phyloP scores from a whole-genome alignment of 2,329 filamentous ascomycete genomes.

The Didymellaceae sp. region DNA sequence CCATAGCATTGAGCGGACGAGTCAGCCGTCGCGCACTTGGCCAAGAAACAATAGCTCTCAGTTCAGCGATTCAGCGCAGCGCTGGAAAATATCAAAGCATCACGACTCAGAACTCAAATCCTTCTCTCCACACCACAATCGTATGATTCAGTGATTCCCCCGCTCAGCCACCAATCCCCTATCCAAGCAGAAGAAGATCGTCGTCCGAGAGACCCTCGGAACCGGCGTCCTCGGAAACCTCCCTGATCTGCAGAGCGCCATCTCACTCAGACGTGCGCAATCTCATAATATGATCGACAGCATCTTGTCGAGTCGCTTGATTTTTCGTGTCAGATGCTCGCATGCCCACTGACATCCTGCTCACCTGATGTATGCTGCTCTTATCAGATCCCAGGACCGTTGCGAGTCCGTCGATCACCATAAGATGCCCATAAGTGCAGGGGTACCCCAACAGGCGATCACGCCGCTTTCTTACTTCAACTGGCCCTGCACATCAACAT shows the following conservation, averaged over 20 bases:
- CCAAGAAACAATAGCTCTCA: slow-evolving; percentile 1
- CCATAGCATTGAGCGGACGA: slow-evolving; percentile 11
- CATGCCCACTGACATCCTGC: neutral
- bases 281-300: slow-evolving; percentile 8
- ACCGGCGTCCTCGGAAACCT: slow-evolving; percentile 1
- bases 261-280: slow-evolving; percentile 7
- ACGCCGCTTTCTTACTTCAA: slow-evolving; percentile 1
- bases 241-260: slow-evolving; percentile 14
- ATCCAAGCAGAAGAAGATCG: slow-evolving; percentile 8
- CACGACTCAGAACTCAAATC: slow-evolving; percentile 7
- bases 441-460: slow-evolving; percentile 10
- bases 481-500: slow-evolving; percentile 17
- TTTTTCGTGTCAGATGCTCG: neutral
- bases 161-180: slow-evolving; percentile 1
- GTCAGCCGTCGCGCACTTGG: slow-evolving; percentile 6
- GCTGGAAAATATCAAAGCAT: slow-evolving; percentile 3
- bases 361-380: neutral
- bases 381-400: slow-evolving; percentile 10
- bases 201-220: neutral
- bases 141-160: too few species aligned
- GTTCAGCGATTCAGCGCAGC: slow-evolving; percentile 4
- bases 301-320: slow-evolving; percentile 7
- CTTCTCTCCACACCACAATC: neutral
- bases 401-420: slow-evolving; percentile 7
- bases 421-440: neutral